Evolutionary conservation across 495 filamentous ascomycete genomes (phyloP), one percentile per base, ranked within the genome.

Genomic region (Tuber aestivum): DNA sequence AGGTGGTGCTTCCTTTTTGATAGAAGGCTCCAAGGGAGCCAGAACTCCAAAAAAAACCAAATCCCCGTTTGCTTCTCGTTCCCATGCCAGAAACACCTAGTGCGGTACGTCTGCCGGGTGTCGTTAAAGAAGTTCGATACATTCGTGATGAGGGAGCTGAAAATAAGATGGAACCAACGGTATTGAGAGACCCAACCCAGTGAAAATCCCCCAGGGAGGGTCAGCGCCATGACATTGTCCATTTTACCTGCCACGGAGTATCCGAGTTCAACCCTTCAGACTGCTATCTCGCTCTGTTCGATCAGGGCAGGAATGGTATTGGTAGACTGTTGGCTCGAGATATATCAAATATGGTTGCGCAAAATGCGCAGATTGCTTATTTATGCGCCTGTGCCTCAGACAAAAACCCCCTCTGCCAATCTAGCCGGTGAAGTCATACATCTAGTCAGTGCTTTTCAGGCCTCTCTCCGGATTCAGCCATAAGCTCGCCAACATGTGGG

Each of bases 401-500:
- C 81, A 1, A 72, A 74, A 14, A 83, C 81, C 45, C 21, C 73
- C 16, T 74, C 37, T 0, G 45, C 45, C 12, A 16, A 65, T 0
- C 76, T 85, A 14, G 68, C 75, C 21, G 82, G 85, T 70, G 83
- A 86, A 69, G 76, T 68, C 10, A 78, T 85, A 45, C 81, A 85
- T 68, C 76, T 85, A 20, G 75, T 80, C 32, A 79, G 74, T 69
- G 82, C 81, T 8, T 83, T 82, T 73, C 83, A 85, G 41, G n/a
- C n/a, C n/a, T n/a, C 78, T 86, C 5, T 83, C 83, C 1, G 84
- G 84, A 16, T 84, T 84, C 41, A 81, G 80, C 18, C 82, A 85
- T 72, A 81, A 84, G 9, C 74, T 85, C 38, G 83, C 82, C 23
- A 83, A 83, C 5, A 75, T 84, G 21, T 84, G 82, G 84, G 72